Percentiles rank a stretch among this genome's conserved stretches.
Conservation (phyloP, 78 protist genomes). For the Dictyostelium intermedium region DNA sequence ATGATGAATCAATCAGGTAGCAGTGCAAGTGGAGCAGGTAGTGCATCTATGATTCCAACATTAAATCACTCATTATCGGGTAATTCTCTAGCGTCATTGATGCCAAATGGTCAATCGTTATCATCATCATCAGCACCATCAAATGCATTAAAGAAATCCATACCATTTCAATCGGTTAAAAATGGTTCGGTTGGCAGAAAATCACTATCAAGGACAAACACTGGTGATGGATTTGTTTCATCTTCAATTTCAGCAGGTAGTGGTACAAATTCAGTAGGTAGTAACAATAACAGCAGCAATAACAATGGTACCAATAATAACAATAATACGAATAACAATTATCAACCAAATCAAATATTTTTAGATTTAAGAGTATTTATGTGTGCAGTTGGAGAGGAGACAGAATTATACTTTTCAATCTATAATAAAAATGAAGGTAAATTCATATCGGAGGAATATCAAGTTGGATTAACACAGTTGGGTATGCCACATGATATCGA, state of each 20-base stretch:
- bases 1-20: neutral
- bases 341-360: slow-evolving; percentile 60
- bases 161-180: neutral
- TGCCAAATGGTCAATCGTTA: neutral
- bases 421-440: slow-evolving; percentile 57
- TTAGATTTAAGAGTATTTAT: slow-evolving; percentile 54
- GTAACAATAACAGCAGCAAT: neutral
- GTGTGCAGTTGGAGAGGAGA: slow-evolving; percentile 73
- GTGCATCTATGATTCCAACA: neutral
- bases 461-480: slow-evolving; percentile 49
- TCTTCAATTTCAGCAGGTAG: neutral
- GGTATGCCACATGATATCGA: slow-evolving; percentile 75
- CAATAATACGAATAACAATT: neutral
- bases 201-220: neutral
- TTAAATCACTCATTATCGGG: neutral
- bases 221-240: neutral
- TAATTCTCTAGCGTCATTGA: neutral
- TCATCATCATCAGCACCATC: neutral
- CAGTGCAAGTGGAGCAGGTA: neutral
- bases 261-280: neutral
- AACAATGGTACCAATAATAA: neutral
- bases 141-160: neutral
- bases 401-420: slow-evolving; percentile 56
- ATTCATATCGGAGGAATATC: slow-evolving; percentile 69
- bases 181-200: neutral